These are phyloP conservation scores for Cudoniella acicularis DNA, from an alignment of 495 filamentous ascomycete genomes.

Conservation along the genomic window DNA sequence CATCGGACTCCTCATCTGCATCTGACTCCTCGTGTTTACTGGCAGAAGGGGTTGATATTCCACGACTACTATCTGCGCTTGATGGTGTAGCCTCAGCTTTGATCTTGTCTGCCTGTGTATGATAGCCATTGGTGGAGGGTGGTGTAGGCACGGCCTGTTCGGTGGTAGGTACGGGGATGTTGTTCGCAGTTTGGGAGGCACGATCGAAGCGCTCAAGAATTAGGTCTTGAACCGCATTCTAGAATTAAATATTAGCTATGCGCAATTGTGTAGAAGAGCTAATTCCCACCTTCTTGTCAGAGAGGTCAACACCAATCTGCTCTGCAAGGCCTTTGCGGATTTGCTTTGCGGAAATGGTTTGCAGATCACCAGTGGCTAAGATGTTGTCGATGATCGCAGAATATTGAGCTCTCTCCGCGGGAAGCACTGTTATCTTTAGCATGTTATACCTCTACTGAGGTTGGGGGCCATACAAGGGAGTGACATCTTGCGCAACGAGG, in stretches of 20 bases:
- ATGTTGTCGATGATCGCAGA: slow-evolving; percentile 89
- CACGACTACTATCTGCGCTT: slow-evolving; percentile 28
- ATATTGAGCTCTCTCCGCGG: slow-evolving; percentile 48
- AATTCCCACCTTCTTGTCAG: slow-evolving; percentile 70
- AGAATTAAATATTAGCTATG: slow-evolving; percentile 1
- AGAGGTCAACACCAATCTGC: slow-evolving; percentile 73
- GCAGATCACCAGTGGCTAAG: slow-evolving; percentile 73
- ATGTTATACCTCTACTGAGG: background rate
- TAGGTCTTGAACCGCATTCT: slow-evolving; percentile 77
- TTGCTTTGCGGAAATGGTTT: slow-evolving; percentile 88
- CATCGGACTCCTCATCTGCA: slow-evolving; percentile 40
- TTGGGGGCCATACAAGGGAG: background rate
- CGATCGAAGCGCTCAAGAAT: slow-evolving; percentile 91
- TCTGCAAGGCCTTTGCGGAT: slow-evolving; percentile 83
- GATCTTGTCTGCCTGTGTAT: slow-evolving; percentile 16
- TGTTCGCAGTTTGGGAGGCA: slow-evolving; percentile 47
- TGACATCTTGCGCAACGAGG: background rate
- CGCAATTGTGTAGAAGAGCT: background rate
- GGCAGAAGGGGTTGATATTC: slow-evolving; percentile 6
- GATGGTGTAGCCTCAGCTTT: slow-evolving; percentile 16
- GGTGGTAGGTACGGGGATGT: slow-evolving; percentile 28
- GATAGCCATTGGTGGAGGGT: slow-evolving; percentile 29
- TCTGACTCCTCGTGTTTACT: slow-evolving; percentile 27
- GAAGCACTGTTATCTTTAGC: slow-evolving; percentile 16
- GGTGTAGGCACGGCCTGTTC: slow-evolving; percentile 17